These are phyloP conservation scores for Didymella pinodella DNA, from an alignment of 2,329 filamentous ascomycete genomes.

Conservation along the genomic window DNA sequence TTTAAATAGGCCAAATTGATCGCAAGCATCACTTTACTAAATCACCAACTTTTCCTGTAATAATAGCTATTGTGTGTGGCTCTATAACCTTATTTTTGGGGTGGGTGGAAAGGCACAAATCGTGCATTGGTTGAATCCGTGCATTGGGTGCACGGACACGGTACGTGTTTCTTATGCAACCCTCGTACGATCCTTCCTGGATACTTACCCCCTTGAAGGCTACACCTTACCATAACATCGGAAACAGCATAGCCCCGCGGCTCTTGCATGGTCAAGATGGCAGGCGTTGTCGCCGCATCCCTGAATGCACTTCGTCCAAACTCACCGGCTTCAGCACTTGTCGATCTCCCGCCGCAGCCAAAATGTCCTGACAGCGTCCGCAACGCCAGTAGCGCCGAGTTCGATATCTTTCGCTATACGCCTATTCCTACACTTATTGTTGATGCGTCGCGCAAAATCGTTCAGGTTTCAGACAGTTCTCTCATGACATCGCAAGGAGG, in stretches of 20 bases:
- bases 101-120: too few species aligned
- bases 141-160: too few species aligned
- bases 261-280: slow-evolving; percentile 11
- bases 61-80: too few species aligned
- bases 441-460: slow-evolving; percentile 62
- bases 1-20: too few species aligned
- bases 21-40: too few species aligned
- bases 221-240: slow-evolving; percentile 17
- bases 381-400: slow-evolving; percentile 20
- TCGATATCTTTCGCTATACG: slow-evolving; percentile 51
- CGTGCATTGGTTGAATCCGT: too few species aligned
- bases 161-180: slow-evolving; percentile 19
- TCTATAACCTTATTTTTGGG: too few species aligned
- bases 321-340: slow-evolving; percentile 19
- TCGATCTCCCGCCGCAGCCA: slow-evolving; percentile 29
- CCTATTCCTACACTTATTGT: slow-evolving; percentile 48
- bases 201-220: slow-evolving; percentile 5
- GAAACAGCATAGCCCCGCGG: slow-evolving; percentile 18
- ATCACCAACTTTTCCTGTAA: too few species aligned
- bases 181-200: slow-evolving; percentile 34
- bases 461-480: slow-evolving; percentile 56
- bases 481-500: slow-evolving; percentile 43
- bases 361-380: slow-evolving; percentile 15
- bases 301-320: slow-evolving; percentile 19
- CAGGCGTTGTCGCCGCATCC: slow-evolving; percentile 27